Evolutionary conservation across 2,329 filamentous ascomycete species (phyloP), one percentile per base, ranked within the genome.

Genomic region (Fulvia fulva): DNA sequence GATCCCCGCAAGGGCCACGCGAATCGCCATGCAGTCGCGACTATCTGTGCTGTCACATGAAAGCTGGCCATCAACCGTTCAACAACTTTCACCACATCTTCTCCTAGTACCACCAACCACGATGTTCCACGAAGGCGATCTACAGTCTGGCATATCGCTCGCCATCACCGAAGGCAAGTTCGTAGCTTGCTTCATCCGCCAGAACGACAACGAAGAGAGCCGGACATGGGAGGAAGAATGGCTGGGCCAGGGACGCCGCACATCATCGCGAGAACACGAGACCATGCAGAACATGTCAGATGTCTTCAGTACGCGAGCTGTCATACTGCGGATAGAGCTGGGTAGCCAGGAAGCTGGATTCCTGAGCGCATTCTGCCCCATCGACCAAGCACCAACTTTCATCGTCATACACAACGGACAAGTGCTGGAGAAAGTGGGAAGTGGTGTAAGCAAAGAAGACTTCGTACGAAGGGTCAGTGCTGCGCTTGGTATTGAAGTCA

Each of bases 331-430:
- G 52, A 79, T 97, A 22, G 75, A 80, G 32, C 85, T 87, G 19
- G 89, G 87, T 22, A 91, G 89, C 1, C 83, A 88, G 64, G 91
- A 96, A 77, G 91, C 91, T 9, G 86, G 83, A 5, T 95, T 91
- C 68, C 79, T 97, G 14, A 83, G 87, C 9, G 89, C 90, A 47
- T 89, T 96, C 68, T 95, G 90, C 67, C 89, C 90, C 0, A 78
- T 96, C n/a, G 82, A 84, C 1, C 85, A 85, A 64, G 85, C 85
- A n/a, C 92, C 93, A 0, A 88, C 88, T 1, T 75, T 96, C 8
- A 82, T 96, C 16, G 78, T 95, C 21, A 92, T 96, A 66, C 62
- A 67, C 69, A 88, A 91, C 73, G 90, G 88, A 8, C 83, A 89
- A 61, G 77, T 96, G 14, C 86, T 88, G 68, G 87, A 93, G 71